Percentiles rank a stretch among this genome's conserved stretches.
Conservation (phyloP, 768 basidiomycete genomes). For the Lactarius sp. region DNA sequence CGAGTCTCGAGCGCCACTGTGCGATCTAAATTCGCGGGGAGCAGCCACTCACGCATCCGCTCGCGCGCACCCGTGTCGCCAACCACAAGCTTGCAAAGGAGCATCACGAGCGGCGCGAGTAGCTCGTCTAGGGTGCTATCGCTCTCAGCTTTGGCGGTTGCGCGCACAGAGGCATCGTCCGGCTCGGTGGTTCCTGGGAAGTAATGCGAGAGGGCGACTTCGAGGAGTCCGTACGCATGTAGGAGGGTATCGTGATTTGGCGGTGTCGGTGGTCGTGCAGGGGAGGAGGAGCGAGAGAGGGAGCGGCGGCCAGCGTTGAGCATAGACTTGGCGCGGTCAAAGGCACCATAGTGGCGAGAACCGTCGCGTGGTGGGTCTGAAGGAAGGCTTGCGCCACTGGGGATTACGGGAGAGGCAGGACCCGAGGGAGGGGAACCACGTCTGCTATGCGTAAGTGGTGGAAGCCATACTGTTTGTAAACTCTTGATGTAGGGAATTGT, state of each 20-base stretch:
- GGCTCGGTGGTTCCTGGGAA: conserved; percentile 60
- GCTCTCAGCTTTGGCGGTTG: conserved; percentile 43
- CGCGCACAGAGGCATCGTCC: conserved; percentile 59
- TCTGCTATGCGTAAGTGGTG: conserved; percentile 29
- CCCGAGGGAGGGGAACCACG: conserved; percentile 34
- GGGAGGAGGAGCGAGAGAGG: conserved; percentile 33
- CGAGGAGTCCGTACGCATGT: conserved; percentile 65
- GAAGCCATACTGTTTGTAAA: conserved; percentile 61
- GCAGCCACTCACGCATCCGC: conserved; percentile 59
- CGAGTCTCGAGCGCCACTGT: conserved; percentile 69
- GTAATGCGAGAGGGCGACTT: conserved; percentile 52
- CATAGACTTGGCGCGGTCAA: conserved; percentile 57
- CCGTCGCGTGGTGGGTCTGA: conserved; percentile 24
- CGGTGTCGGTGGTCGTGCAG: conserved; percentile 41
- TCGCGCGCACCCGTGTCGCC: conserved; percentile 55
- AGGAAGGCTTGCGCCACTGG: conserved; percentile 19
- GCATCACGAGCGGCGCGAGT: conserved; percentile 68
- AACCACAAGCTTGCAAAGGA: conserved; percentile 65
- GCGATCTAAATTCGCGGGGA: conserved; percentile 80
- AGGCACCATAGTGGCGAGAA: conserved; percentile 30
- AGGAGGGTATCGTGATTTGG: conserved; percentile 47
- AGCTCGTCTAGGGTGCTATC: conserved; percentile 70
- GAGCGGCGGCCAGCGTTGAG: conserved; percentile 48
- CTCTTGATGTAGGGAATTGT: conserved; percentile 62
- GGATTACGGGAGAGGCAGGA: conserved; percentile 30